Conservation (phyloP, 2,329 filamentous ascomycete genomes). For the Cercospora nicotianae region DNA sequence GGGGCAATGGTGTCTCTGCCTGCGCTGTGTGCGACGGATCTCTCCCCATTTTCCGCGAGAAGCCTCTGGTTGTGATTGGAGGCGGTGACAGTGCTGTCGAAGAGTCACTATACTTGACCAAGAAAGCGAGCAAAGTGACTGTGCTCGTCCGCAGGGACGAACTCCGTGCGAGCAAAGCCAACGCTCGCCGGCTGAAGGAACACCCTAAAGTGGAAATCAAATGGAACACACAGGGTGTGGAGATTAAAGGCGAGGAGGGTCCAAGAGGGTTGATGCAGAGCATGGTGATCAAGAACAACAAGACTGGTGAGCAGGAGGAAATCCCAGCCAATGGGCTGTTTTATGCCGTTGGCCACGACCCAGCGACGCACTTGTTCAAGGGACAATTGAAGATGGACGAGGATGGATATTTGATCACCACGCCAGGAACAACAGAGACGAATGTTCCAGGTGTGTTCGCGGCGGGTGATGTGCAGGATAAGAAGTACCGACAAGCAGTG, state of each 20-base stretch:
- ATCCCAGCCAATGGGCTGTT: constrained; percentile 90
- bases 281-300: constrained; percentile 76
- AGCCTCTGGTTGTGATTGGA: constrained; percentile 92
- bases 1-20: constrained; percentile 94
- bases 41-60: constrained; percentile 95
- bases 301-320: constrained; percentile 75
- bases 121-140: constrained; percentile 93
- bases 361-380: constrained; percentile 87
- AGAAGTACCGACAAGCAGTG: constrained; percentile 95
- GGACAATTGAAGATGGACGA: constrained; percentile 83
- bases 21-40: constrained; percentile 98
- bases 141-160: constrained; percentile 87
- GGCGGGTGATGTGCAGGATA: constrained; percentile 97
- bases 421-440: constrained; percentile 83
- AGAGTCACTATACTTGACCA: constrained; percentile 95
- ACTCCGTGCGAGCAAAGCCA: constrained; percentile 84
- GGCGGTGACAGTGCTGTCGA: constrained; percentile 96
- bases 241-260: constrained; percentile 82
- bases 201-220: constrained; percentile 89
- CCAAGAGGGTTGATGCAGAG: constrained; percentile 78
- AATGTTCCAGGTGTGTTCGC: constrained; percentile 92
- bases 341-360: constrained; percentile 96
- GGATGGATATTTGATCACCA: constrained; percentile 88
- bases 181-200: constrained; percentile 78
- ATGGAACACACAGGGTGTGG: constrained; percentile 78